Evolutionary conservation across 1,139 yeast genomes (phyloP), one percentile per base, ranked within the genome.

Genomic region (Pneumocystis carinii): DNA sequence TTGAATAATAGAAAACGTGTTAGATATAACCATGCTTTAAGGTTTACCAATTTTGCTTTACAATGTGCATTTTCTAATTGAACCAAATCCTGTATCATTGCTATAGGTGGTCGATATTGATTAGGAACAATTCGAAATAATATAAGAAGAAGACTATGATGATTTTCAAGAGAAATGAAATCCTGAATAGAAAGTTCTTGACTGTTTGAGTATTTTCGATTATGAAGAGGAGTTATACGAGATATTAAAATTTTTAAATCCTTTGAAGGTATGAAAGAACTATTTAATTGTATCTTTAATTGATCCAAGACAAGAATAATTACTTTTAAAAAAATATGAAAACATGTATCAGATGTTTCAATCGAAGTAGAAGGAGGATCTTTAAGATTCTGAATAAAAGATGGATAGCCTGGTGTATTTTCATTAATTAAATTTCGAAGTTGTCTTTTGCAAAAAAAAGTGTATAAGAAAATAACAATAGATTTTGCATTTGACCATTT

Each of bases 1-100:
- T 37, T 57, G 14, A 10, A 48, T 48, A 48, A 24, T 8, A 57
- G n/a, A 17, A 68, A 62, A 29, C 66, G 63, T 2, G 63, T 56
- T 12, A 67, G 56, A 57, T 62, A 63, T 35, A 63, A 62, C 70
- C 70, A 68, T 10, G 70, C 66, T 57, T 68, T 68, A 19, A 68
- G 64, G 48, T 69, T 68, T 38, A 68, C 58, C n/a, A 67, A 61
- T 15, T 70, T 65, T 2, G 70, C 70, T 35, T 67, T 66, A 15
- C 64, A 60, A 66, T 68, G 70, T 1, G 70, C 62, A 35, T 66
- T 61, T 27, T 62, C 62, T 17, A 68, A 59, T 24, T 64, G 63
- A 32, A 68, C 66, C 36, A 66, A 68, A 60, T 69, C 70, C n/a
- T 69, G 65, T n/a, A 68, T 59, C 27, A 66, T 67, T 6, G 65